Evolutionary conservation across 441 rosid species (phyloP), one percentile per base, ranked within the genome.

Genomic region (Daphne laureola): DNA sequence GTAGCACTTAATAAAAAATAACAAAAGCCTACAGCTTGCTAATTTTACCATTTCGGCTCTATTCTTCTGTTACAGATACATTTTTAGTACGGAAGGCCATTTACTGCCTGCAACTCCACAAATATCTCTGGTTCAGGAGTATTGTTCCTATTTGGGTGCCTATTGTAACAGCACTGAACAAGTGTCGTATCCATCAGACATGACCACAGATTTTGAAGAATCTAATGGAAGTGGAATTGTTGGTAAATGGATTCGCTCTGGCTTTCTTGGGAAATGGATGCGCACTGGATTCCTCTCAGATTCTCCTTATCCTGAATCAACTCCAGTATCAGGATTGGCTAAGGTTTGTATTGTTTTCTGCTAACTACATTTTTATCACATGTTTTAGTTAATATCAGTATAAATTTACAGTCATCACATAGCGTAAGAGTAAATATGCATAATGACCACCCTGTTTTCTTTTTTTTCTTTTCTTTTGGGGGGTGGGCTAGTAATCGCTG

Each of bases 21-120:
- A 31, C 9, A 31, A 31, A 8, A 31, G 38, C 36, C 66, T 46
- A 14, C 54, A 49, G 1, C 47, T 55, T 54, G 18, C 56, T n/a
- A 18, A 41, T 17, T 43, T 12, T 17, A 13, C 17, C 25, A 4
- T 49, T 25, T 61, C 23, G 12, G 17, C 25, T 42, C 27, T 9
- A 46, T 5, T 53, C 45, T 8, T 59, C 18, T 51, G 51, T 46
- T 63, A 36, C 72, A 90, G 98, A 78, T 93, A 85, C 60, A 67
- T 87, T 60, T 90, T 93, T 67, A 90, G 80, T 58, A 93, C 96
- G 1, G 98, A 93, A 76, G 97, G 98, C 52, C 98, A 93, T 72
- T 70, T 93, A 17, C 58, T 93, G 76, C 96, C 97, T 18, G 69
- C 80, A 65, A 85, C 87, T 14, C 97, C 98, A 6, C 95, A 87